Evolutionary conservation across 1,139 yeast species (phyloP), one percentile per base, ranked within the genome.

Genomic region (Suhomyces ambrosiae): DNA sequence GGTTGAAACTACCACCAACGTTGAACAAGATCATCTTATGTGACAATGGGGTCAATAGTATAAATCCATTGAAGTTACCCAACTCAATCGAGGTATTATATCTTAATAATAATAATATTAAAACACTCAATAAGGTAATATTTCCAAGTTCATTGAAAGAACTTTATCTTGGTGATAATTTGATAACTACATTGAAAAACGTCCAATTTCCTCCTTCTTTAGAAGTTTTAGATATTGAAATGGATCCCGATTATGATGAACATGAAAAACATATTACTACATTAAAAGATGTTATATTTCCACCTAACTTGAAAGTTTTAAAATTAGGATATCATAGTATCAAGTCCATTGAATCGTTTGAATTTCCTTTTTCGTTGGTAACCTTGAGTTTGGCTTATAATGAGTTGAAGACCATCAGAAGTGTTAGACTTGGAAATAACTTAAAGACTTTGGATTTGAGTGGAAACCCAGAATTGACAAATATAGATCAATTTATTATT

Each of bases 41-140:
- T n/a, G 60, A 58, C 31, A 63, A 69, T 48, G 76, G 76, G 3
- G 74, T 71, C 26, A 71, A 70, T 46, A 69, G 75, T 48, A 68
- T 71, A 22, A 71, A 71, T 44, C 76, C 77, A 1, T 60, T 71
- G 39, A 69, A 68, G 42, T 53, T 71, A 19, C 76, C 76, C 2
- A 63, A 67, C 45, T 56, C 68, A 5, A 61, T 70, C 30, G 70
- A 68, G 48, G 56, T 53, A 9, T 51, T 71, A 12, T 65, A 64
- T 44, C 57, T 71, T 48, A 61, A 62, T 33, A 56, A 65, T 43
- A 71, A 71, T 48, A 71, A 71, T 42, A 69, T 71, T 48, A 71
- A 71, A 45, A 71, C 76, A 0, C 55, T 71, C 26, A 71, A 69
- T 46, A 71, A 71, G 44, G 76, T 70, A 3, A 60, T 59, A 40